Evolutionary conservation across 257 asterid species (phyloP).

Genomic region (Ligustrum vulgare): DNA sequence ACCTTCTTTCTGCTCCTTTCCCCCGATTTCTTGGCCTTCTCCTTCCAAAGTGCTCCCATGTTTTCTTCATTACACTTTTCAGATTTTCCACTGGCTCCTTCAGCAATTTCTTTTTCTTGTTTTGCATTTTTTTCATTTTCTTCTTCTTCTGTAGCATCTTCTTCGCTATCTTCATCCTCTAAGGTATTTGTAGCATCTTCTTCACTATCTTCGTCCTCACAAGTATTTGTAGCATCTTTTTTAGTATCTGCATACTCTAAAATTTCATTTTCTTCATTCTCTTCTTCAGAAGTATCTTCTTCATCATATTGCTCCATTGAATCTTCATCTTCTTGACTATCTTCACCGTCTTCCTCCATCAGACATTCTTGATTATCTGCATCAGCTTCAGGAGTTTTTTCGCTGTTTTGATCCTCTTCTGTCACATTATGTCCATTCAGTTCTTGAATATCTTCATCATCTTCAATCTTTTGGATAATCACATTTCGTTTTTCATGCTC

Average conservation of each 20-base stretch:
- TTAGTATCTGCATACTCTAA: constrained; percentile 25
- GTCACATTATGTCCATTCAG: constrained; percentile 23
- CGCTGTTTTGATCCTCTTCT: constrained; percentile 10
- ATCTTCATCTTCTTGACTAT: constrained; percentile 4
- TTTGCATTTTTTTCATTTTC: constrained; percentile 20
- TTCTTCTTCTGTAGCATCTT: constrained; percentile 19
- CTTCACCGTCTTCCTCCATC: constrained; percentile 12
- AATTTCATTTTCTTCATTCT: constrained; percentile 26
- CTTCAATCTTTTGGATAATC: neutral
- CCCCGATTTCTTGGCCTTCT: constrained; percentile 13
- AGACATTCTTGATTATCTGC: neutral
- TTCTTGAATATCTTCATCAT: constrained; percentile 19
- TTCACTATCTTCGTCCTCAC: too few relatives aligned
- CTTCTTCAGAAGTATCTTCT: constrained; percentile 33
- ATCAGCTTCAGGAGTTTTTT: constrained; percentile 7
- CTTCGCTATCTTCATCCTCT: too few relatives aligned
- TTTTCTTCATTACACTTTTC: constrained; percentile 1
- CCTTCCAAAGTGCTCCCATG: constrained; percentile 4
- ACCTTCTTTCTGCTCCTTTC: neutral
- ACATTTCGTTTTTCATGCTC: constrained; percentile 23
- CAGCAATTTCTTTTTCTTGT: neutral
- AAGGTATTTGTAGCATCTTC: too few relatives aligned
- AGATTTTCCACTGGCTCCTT: neutral
- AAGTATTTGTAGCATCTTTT: constrained; percentile 20
- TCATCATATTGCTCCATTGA: constrained; percentile 9